These are phyloP conservation scores for Podaxis sp. DNA, from an alignment of 768 basidiomycete genomes.

Conservation along the genomic window DNA sequence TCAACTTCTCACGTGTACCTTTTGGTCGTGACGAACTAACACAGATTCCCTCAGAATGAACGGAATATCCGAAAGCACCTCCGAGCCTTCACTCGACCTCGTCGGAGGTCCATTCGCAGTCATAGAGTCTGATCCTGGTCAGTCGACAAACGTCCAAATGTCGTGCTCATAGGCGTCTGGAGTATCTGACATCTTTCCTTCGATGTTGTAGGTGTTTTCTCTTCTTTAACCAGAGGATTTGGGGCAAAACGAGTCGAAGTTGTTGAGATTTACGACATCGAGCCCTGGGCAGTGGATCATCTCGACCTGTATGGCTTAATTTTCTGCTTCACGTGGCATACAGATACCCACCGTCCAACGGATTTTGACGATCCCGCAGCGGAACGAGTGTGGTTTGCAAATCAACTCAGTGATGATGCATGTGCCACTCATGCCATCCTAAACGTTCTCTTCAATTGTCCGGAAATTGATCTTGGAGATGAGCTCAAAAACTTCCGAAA, in stretches of 20 bases:
- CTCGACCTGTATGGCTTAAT: constrained; percentile 59
- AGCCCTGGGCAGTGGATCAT: constrained; percentile 62
- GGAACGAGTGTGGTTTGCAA: constrained; percentile 64
- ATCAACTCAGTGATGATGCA: constrained; percentile 66
- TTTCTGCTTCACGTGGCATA: constrained; percentile 61
- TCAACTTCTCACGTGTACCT: background rate
- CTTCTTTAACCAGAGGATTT: constrained; percentile 51
- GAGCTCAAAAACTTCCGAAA: constrained; percentile 42
- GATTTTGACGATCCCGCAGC: constrained; percentile 56
- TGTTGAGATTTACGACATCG: constrained; percentile 62
- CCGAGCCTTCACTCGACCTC: constrained; percentile 36
- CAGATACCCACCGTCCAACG: constrained; percentile 43
- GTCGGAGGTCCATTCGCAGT: constrained; percentile 66
- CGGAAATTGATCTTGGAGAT: constrained; percentile 46
- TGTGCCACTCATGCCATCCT: constrained; percentile 64
- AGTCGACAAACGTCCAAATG: constrained; percentile 12
- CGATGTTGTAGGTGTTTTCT: constrained; percentile 49
- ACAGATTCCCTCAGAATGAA: background rate
- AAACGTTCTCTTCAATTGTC: constrained; percentile 60
- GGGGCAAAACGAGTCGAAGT: constrained; percentile 54
- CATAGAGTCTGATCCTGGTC: constrained; percentile 56
- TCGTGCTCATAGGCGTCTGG: background rate
- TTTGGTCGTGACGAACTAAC: background rate
- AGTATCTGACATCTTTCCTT: background rate
- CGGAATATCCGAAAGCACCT: background rate